phyloP scores from a whole-genome alignment of 768 basidiomycete species.

The Trametes maxima region DNA sequence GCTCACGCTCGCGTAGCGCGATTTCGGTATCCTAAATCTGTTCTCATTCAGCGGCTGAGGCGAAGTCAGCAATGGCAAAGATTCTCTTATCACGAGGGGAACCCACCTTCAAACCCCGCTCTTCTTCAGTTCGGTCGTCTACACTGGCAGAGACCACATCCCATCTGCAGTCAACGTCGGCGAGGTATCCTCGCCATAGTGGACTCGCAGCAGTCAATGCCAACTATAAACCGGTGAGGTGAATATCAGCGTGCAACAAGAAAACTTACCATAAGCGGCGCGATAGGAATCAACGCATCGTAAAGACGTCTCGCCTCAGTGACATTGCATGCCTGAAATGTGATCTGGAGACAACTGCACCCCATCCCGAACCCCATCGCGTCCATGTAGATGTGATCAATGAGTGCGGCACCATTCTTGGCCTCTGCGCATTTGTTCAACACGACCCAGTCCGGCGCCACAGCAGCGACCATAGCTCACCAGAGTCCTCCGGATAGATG shows the following conservation, averaged over 20 bases:
- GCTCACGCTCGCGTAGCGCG: conserved; percentile 95
- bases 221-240: conserved; percentile 51
- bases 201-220: conserved; percentile 95
- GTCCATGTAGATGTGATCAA: conserved; percentile 95
- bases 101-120: conserved; percentile 81
- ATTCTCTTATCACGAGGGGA: conserved; percentile 5
- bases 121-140: conserved; percentile 95
- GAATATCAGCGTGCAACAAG: background rate
- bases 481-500: conserved; percentile 83
- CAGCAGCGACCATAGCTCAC: conserved; percentile 43
- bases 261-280: conserved; percentile 84
- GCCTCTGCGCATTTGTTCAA: conserved; percentile 58
- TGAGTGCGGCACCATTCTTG: conserved; percentile 82
- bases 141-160: conserved; percentile 99
- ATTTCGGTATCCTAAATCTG: conserved; percentile 87
- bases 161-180: conserved; percentile 98
- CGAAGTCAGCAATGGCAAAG: background rate
- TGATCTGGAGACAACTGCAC: conserved; percentile 95
- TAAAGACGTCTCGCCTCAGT: conserved; percentile 91
- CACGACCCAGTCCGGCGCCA: conserved; percentile 9
- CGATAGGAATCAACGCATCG: conserved; percentile 93
- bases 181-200: conserved; percentile 90
- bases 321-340: conserved; percentile 96
- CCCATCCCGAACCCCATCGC: conserved; percentile 99
- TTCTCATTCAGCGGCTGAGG: conserved; percentile 74